These are phyloP conservation scores for Coemansia asiatica DNA, from an alignment of 192 early-diverging fungal species.

Conservation along the genomic window DNA sequence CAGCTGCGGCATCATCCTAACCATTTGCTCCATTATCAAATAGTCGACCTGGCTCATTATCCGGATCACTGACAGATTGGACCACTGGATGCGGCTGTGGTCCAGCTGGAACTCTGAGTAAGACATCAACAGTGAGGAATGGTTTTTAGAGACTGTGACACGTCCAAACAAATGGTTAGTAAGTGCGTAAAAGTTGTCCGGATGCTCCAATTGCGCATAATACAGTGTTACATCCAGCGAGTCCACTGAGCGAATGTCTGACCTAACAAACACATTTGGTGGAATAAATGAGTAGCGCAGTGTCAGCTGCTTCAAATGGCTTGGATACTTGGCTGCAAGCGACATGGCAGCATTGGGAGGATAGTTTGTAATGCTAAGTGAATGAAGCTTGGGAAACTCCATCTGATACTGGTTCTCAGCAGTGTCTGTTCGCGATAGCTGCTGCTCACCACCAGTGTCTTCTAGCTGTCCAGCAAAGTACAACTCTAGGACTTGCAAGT, in stretches of 20 bases:
- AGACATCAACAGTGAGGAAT: not conserved
- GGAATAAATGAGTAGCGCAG: conserved; percentile 4
- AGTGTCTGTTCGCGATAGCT: too few relatives aligned
- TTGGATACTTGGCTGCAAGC: not conserved
- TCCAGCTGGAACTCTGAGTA: not conserved
- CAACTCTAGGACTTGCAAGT: not conserved
- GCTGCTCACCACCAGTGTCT: too few relatives aligned
- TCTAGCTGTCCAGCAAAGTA: not conserved
- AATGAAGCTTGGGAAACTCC: conserved; percentile 1
- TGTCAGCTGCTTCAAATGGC: not conserved
- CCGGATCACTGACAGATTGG: not conserved
- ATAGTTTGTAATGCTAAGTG: not conserved
- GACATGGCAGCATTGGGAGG: conserved; percentile 1
- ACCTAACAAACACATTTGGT: not conserved
- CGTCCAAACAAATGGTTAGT: conserved; percentile 3
- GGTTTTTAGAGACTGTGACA: too few relatives aligned
- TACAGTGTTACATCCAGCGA: not conserved
- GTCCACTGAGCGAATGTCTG: not conserved
- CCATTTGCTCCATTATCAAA: not conserved
- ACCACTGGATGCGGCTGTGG: not conserved
- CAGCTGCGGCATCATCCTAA: not conserved
- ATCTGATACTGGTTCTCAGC: not conserved
- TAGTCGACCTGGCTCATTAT: not conserved
- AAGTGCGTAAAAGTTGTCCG: not conserved
- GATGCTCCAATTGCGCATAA: not conserved